Conservation (phyloP, 176 grass and related monocot species). For the Dendrocalamus sinicus region DNA sequence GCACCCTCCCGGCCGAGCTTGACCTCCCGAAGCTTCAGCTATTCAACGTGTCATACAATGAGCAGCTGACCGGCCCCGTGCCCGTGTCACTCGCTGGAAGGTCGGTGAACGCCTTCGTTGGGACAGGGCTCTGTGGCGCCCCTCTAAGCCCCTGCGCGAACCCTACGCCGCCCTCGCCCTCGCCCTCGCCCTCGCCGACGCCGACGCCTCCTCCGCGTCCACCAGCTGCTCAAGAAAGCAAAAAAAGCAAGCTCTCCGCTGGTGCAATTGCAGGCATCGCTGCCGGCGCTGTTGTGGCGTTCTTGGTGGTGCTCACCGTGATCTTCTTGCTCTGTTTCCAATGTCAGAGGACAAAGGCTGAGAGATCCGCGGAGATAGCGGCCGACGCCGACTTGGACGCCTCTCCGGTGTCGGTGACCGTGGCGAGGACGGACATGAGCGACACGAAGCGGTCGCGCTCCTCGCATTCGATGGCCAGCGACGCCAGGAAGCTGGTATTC, state of each 20-base stretch:
- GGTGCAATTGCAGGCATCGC: conserved; percentile 72
- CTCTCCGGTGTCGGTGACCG: conserved; percentile 35
- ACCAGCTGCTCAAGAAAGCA: neutral
- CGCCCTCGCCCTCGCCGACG: neutral
- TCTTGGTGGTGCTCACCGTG: conserved; percentile 44
- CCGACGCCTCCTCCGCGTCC: neutral
- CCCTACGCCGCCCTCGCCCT: neutral
- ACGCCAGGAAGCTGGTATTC: conserved; percentile 75
- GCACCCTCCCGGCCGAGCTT: conserved; percentile 54
- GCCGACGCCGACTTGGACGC: conserved; percentile 13
- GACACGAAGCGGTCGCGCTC: conserved; percentile 2
- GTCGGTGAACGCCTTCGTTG: conserved; percentile 42
- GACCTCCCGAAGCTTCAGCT: conserved; percentile 40
- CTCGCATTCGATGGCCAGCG: neutral
- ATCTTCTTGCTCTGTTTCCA: conserved; percentile 52
- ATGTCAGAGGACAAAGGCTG: neutral
- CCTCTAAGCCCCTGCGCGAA: conserved; percentile 52
- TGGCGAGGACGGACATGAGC: conserved; percentile 12
- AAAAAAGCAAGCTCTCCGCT: conserved; percentile 53
- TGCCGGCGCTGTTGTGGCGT: conserved; percentile 41
- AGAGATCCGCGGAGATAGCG: conserved; percentile 21
- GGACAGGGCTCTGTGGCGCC: conserved; percentile 57
- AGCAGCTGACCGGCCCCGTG: conserved; percentile 56
- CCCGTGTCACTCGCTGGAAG: conserved; percentile 46
- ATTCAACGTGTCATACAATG: conserved; percentile 76